Percentiles rank a stretch among this genome's conserved stretches.
Evolutionary conservation across 2,329 filamentous ascomycete species (phyloP).

Genomic region (Sordariomycetes sp.): DNA sequence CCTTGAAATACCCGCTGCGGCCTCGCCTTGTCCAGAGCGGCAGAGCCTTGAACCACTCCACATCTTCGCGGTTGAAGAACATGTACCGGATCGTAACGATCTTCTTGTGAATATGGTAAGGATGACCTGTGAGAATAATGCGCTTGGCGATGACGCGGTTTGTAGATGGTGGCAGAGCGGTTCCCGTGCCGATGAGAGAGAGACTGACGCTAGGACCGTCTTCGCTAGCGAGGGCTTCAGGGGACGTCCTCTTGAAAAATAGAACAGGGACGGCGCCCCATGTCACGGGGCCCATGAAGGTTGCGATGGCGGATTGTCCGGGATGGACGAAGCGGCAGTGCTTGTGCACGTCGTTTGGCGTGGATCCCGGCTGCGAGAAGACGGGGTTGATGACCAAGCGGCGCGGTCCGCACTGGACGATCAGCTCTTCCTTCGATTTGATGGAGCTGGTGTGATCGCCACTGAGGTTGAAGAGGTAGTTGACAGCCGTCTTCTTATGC

Average conservation of each 20-base stretch:
- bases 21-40: slow-evolving; percentile 91
- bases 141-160: slow-evolving; percentile 85
- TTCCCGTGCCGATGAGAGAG: slow-evolving; percentile 77
- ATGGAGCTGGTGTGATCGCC: slow-evolving; percentile 67
- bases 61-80: slow-evolving; percentile 97
- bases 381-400: slow-evolving; percentile 82
- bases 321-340: slow-evolving; percentile 89
- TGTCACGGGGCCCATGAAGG: slow-evolving; percentile 80
- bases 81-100: slow-evolving; percentile 97
- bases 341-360: slow-evolving; percentile 95
- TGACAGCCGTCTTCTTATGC: slow-evolving; percentile 84
- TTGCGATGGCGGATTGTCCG: slow-evolving; percentile 79
- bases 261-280: slow-evolving; percentile 90
- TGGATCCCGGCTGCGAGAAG: slow-evolving; percentile 82
- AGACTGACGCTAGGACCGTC: slow-evolving; percentile 41
- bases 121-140: slow-evolving; percentile 87
- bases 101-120: slow-evolving; percentile 98
- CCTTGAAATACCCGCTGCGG: slow-evolving; percentile 84
- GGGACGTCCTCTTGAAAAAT: slow-evolving; percentile 63
- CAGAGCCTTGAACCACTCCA: slow-evolving; percentile 95
- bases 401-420: slow-evolving; percentile 84
- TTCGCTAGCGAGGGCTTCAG: slow-evolving; percentile 26
- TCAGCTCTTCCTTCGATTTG: slow-evolving; percentile 85
- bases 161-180: slow-evolving; percentile 67
- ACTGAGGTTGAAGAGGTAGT: slow-evolving; percentile 81